A percentile compares a stretch with the other conserved stretches of the same genome.
Evolutionary conservation across 495 filamentous ascomycete genomes (phyloP).

Genomic region (Lineolata rhizophorae): DNA sequence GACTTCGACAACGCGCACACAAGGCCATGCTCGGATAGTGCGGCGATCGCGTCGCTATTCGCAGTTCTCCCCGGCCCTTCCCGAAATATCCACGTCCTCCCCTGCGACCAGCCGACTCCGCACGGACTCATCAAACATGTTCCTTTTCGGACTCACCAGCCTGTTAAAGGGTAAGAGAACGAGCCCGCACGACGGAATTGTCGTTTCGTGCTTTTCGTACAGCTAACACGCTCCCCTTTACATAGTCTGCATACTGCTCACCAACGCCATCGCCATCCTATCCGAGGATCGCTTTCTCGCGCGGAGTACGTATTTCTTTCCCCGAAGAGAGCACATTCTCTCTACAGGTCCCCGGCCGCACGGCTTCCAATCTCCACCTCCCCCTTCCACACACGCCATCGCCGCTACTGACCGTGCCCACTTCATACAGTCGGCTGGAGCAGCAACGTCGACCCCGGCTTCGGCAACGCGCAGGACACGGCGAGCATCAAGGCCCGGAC

Average conservation of each 20-base stretch:
- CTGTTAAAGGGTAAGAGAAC: slow-evolving; percentile 44
- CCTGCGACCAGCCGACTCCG: no score
- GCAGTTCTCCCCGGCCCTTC: no score
- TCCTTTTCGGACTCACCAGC: slow-evolving; percentile 48
- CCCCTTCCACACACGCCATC: background rate
- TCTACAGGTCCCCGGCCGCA: no score
- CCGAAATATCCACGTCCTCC: no score
- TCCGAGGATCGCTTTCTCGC: slow-evolving; percentile 97
- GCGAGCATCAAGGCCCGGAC: slow-evolving; percentile 70
- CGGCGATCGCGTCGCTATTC: no score
- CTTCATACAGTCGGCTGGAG: slow-evolving; percentile 66
- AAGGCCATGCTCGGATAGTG: no score
- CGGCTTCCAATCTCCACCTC: background rate
- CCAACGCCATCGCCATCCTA: slow-evolving; percentile 86
- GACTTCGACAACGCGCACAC: no score
- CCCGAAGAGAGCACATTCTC: background rate
- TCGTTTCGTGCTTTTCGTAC: slow-evolving; percentile 3
- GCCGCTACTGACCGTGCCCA: no score
- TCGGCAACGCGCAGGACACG: slow-evolving; percentile 47
- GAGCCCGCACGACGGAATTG: no score
- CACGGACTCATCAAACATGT: slow-evolving; percentile 30
- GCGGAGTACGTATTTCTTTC: slow-evolving; percentile 44
- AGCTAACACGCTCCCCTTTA: slow-evolving; percentile 3
- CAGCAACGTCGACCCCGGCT: slow-evolving; percentile 41
- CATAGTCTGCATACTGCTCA: slow-evolving; percentile 69